phyloP scores from a whole-genome alignment of 2,329 filamentous ascomycete genomes.

The Fusarium haematococcum region DNA sequence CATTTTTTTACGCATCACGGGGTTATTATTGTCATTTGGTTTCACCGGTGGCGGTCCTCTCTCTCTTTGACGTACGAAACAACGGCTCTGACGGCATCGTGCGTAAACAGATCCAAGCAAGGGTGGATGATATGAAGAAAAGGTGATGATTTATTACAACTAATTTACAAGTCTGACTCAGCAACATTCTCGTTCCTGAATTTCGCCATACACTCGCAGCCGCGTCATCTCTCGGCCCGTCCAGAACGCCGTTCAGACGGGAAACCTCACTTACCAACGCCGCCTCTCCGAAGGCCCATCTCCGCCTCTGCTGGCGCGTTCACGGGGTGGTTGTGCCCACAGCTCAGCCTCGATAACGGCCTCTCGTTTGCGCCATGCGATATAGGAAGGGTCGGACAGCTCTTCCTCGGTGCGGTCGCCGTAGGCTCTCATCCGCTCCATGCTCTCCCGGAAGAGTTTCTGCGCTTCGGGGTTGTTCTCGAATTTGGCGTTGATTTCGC shows the following conservation, averaged over 20 bases:
- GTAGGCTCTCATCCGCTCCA: not conserved
- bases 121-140: not conserved
- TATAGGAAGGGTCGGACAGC: not conserved
- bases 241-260: not conserved
- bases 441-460: not conserved
- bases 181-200: not conserved
- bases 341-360: not conserved
- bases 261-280: not conserved
- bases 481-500: not conserved
- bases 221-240: not conserved
- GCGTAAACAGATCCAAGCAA: not conserved
- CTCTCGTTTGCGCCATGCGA: not conserved
- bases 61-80: conserved; percentile 3
- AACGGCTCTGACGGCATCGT: conserved; percentile 36
- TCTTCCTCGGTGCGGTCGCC: not conserved
- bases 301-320: too few relatives aligned
- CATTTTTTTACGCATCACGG: not conserved
- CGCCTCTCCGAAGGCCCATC: not conserved
- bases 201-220: not conserved
- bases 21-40: not conserved
- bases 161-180: not conserved
- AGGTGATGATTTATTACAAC: not conserved
- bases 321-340: too few relatives aligned
- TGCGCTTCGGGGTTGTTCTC: not conserved
- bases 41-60: not conserved